Percentiles rank a stretch among this genome's conserved stretches.
These are phyloP conservation scores for Heterobasidion annosum DNA, from an alignment of 1,284 basidiomycete species.

Conservation along the genomic window DNA sequence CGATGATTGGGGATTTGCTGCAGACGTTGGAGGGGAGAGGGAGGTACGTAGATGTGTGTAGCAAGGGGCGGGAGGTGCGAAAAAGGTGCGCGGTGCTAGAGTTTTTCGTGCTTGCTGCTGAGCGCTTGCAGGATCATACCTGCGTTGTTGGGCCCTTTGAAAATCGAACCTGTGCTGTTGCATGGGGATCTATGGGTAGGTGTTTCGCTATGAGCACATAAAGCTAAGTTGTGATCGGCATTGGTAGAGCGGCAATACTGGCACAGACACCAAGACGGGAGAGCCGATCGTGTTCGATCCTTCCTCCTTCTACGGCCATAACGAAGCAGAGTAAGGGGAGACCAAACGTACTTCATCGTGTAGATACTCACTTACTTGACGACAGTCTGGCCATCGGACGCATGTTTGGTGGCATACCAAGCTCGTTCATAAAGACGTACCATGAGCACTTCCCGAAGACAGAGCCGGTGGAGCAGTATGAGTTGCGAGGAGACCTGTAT, in stretches of 20 bases:
- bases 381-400: conserved; percentile 69
- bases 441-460: conserved; percentile 61
- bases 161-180: conserved; percentile 65
- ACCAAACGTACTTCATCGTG: neutral
- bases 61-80: conserved; percentile 47
- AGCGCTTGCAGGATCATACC: conserved; percentile 60
- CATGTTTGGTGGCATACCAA: conserved; percentile 78
- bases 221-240: conserved; percentile 1
- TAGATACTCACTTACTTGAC: neutral
- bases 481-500: conserved; percentile 64
- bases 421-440: conserved; percentile 67
- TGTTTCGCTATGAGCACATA: neutral
- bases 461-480: conserved; percentile 63
- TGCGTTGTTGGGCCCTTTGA: conserved; percentile 51
- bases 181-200: conserved; percentile 81
- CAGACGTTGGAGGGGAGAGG: conserved; percentile 40
- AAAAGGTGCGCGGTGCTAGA: conserved; percentile 34
- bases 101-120: neutral
- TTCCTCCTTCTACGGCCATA: conserved; percentile 77
- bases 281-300: conserved; percentile 78
- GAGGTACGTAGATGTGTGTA: conserved; percentile 35
- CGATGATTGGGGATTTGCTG: conserved; percentile 61
- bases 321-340: conserved; percentile 75
- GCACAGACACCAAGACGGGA: conserved; percentile 42
- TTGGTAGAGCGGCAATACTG: conserved; percentile 63